These are phyloP conservation scores for Biscutella laevigata DNA, from an alignment of 441 rosid genomes.

Conservation along the genomic window DNA sequence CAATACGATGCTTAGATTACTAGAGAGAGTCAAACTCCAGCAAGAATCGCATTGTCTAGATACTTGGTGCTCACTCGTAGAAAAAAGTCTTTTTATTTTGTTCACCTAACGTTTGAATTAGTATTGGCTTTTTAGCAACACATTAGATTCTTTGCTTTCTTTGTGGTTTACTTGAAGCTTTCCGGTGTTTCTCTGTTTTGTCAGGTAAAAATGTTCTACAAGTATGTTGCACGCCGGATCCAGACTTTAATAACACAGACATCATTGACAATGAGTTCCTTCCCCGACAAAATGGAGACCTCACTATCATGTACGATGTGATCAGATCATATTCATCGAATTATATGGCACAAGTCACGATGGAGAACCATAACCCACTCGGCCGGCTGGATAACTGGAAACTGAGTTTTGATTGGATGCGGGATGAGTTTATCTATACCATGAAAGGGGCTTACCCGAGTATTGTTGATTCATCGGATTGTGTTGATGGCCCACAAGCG, in stretches of 20 bases:
- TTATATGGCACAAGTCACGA: conserved; percentile 73
- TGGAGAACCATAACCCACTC: conserved; percentile 63
- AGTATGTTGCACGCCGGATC: conserved; percentile 64
- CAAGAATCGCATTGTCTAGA: too few species aligned
- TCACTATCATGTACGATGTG: conserved; percentile 88
- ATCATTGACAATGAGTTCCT: conserved; percentile 46
- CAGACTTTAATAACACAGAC: conserved; percentile 39
- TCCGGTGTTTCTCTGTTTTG: not conserved
- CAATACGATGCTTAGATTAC: too few species aligned
- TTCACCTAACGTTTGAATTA: too few species aligned
- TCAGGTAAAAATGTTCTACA: conserved; percentile 51
- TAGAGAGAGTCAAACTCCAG: too few species aligned
- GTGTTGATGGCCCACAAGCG: conserved; percentile 69
- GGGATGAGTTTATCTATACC: conserved; percentile 58
- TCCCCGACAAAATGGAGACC: conserved; percentile 74
- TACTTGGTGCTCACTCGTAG: too few species aligned
- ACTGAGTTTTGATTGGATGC: conserved; percentile 93
- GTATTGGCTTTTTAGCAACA: too few species aligned
- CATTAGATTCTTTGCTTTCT: too few species aligned
- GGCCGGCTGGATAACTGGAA: conserved; percentile 95
- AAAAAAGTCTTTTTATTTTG: too few species aligned
- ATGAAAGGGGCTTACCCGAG: conserved; percentile 90
- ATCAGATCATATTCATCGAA: conserved; percentile 54
- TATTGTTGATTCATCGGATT: conserved; percentile 56
- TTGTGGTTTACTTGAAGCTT: not conserved